Evolutionary conservation across 2,329 filamentous ascomycete species (phyloP).

Genomic region (Gyromitra esculenta): DNA sequence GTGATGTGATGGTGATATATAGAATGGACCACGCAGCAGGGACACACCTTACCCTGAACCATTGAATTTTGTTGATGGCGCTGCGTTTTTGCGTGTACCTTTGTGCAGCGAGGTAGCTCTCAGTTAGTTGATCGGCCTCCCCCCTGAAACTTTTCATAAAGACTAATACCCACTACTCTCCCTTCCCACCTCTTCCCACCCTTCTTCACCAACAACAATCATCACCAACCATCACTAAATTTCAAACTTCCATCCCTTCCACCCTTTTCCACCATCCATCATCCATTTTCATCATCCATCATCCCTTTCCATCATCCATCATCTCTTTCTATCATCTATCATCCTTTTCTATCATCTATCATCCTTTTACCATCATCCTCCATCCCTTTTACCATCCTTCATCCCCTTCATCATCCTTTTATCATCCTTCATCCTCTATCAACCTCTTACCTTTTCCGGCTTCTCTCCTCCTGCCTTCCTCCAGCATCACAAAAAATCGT

Average conservation of each 20-base stretch:
- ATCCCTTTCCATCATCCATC: neutral
- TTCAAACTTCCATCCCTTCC: neutral
- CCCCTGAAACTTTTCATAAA: constrained; percentile 2
- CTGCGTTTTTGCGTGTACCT: neutral
- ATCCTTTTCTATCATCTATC: neutral
- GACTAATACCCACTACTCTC: neutral
- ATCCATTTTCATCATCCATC: neutral
- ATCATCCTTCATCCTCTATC: neutral
- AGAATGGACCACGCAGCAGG: neutral
- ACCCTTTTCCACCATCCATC: neutral
- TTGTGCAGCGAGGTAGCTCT: neutral
- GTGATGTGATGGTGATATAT: neutral
- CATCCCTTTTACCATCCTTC: neutral
- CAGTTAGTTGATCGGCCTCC: neutral
- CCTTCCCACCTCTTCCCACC: neutral
- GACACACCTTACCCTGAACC: neutral
- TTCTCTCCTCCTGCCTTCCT: constrained; percentile 1
- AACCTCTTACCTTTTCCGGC: neutral
- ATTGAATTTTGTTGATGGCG: neutral
- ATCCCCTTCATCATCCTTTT: neutral
- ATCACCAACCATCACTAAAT: neutral
- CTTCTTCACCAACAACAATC: neutral
- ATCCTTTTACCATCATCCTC: neutral
- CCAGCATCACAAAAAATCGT: neutral
- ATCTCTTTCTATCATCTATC: neutral